Evolutionary conservation across 345 rosid genomes (phyloP), one percentile per base, ranked within the genome.

Genomic region (Eucalyptus regnans): DNA sequence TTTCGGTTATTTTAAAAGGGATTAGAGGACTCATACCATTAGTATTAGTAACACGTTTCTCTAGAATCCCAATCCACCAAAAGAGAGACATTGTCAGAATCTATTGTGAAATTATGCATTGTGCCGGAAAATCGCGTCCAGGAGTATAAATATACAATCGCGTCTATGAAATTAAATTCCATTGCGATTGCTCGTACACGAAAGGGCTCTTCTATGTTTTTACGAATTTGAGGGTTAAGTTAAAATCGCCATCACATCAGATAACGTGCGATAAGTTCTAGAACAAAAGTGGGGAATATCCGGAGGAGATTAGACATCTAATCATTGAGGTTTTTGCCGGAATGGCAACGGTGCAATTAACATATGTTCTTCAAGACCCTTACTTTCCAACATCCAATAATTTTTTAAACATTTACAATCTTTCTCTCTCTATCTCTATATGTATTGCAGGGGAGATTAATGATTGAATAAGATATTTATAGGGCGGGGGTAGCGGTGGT

Each of bases 11-110:
- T 43, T 10, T 7, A 20, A 9, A 76, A 20, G 48, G 48, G 48
- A 33, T 41, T 10, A 37, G 48, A 41, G 14, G 48, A 22, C 13
- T 20, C 29, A 12, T 11, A 0, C 27, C 12, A 41, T 37, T 11
- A 8, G 7, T 5, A 37, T 33, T 20, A 18, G 46, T 5, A 71
- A 71, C 27, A 20, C 8, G 8, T 41, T 76, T 41, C 5, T 6
- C 29, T 10, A 56, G 2, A 56, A 9, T 22, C 29, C 23, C 29
- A 9, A 56, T 10, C 6, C 3, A 23, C 12, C 62, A 23, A 3
- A 51, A 9, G 1, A 56, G 6, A 56, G 29, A 9, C 23, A 9
- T 0, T 4, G 0, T 23, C 1, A 9, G 0, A 56, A 52, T 52
- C 20, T 52, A 18, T 52, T 7, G 2, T 8, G 2, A 52, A 20